Base-by-base conservation (phyloP, 176 grass and related monocot genomes). In the Oryza australiensis region DNA sequence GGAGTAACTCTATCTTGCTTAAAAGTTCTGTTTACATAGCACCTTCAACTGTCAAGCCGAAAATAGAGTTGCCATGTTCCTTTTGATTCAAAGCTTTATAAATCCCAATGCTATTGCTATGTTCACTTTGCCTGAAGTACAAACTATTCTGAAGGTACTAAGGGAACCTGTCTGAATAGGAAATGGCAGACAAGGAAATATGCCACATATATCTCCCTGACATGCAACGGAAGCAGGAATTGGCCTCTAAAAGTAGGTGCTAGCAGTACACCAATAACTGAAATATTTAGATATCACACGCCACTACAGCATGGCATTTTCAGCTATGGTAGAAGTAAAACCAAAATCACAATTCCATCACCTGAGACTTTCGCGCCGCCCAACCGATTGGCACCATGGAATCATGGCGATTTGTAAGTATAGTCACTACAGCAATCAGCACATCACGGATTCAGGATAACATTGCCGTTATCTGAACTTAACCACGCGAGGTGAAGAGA, bases 41-140 rank as follows among this genome's bases (percentile, higher is more conserved):
- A n/a, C 38, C 62, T 66, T 32, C 26, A 46, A 46, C 15, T 68
- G 20, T 53, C 22, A 33, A 53, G 42, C 22, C 20, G 0, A 77
- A 43, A 22, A 43, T 30, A 64, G 64, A 68, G 35, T 41, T 71
- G 33, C 27, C 59, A 64, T 64, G 15, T 77, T 77, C 75, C 37
- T 20, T 28, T 11, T 18, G 14, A 69, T 69, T 69, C 37, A 12
- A 20, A 2, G n/a, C 13, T 57, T 45, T 38, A 22, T 69, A 12
- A 24, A 79, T 13, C 12, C 45, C 3, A 7, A 51, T 22, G 64
- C 32, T 70, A 80, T 32, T 70, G 28, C 1, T 27, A 20, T 49
- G 18, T 10, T 28, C 48, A 70, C 8, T 42, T 28, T 26, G 1
- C 26, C 46, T 49, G 13, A 23, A 23, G 29, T 20, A 16, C 28